A percentile compares a stretch with the other conserved stretches of the same genome.
phyloP scores from a whole-genome alignment of 2,329 filamentous ascomycete species.

The Lachnellula suecica region DNA sequence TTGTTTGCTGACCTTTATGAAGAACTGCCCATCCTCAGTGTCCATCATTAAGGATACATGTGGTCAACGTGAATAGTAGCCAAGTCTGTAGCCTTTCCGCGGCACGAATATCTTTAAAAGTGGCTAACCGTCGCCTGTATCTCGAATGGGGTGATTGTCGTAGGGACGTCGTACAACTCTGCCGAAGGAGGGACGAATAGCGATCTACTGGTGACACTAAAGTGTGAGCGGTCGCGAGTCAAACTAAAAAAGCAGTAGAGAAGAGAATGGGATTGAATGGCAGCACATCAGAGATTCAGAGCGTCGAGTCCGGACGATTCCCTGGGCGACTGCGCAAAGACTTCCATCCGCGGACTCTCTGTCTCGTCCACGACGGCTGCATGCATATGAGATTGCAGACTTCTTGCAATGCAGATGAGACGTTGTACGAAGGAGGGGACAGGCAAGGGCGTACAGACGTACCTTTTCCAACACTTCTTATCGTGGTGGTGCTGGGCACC shows the following conservation, averaged over 20 bases:
- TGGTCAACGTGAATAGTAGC: constrained; percentile 20
- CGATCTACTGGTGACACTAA: constrained; percentile 28
- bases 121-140: constrained; percentile 28
- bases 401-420: background rate
- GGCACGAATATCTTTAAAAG: constrained; percentile 13
- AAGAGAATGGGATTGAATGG: no score
- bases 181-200: constrained; percentile 13
- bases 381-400: constrained; percentile 2
- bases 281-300: background rate
- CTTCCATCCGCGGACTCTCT: no score
- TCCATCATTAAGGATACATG: constrained; percentile 53
- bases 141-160: constrained; percentile 15
- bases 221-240: constrained; percentile 20
- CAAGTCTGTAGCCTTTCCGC: constrained; percentile 26
- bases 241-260: background rate
- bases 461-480: background rate
- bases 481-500: background rate
- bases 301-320: constrained; percentile 2
- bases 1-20: constrained; percentile 69
- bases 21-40: constrained; percentile 86
- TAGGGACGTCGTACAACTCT: constrained; percentile 22
- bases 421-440: background rate
- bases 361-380: constrained; percentile 1
- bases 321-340: no score
- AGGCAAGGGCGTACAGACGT: background rate